A percentile compares a stretch with the other conserved stretches of the same genome.
These are phyloP conservation scores for Neospermospora avenae DNA, from an alignment of 2,329 filamentous ascomycete genomes.

Conservation along the genomic window DNA sequence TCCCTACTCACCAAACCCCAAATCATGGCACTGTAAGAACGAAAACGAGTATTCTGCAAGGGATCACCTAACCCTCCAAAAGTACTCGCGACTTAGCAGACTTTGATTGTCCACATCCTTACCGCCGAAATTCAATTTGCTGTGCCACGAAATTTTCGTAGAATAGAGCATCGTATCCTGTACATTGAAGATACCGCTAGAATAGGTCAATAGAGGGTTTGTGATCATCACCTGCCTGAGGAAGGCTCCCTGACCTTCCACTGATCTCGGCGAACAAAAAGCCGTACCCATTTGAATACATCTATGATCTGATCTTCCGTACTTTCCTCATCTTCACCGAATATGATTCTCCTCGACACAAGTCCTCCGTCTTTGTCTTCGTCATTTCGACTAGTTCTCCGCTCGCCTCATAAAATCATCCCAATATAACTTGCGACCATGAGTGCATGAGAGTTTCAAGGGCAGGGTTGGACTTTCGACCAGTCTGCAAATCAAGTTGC, in stretches of 20 bases:
- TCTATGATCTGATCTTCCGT: not conserved
- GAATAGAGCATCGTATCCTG: constrained; percentile 3
- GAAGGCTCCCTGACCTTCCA: not conserved
- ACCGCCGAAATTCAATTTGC: not conserved
- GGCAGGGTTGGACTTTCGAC: not conserved
- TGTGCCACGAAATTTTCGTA: constrained; percentile 2
- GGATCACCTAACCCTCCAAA: no score
- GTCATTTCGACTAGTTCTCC: not conserved
- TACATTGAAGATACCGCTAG: constrained; percentile 12
- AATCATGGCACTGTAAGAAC: no score
- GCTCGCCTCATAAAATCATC: not conserved
- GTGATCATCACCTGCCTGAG: not conserved
- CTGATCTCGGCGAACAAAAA: not conserved
- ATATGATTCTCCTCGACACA: not conserved
- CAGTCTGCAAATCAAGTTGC: not conserved
- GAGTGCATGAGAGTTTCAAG: not conserved
- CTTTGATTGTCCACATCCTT: not conserved
- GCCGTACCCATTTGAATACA: not conserved
- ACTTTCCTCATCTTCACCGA: not conserved
- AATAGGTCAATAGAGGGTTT: not conserved
- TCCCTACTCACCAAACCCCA: no score
- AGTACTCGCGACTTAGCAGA: not conserved
- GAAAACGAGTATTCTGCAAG: no score
- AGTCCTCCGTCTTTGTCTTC: not conserved
- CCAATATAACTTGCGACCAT: not conserved